These are phyloP conservation scores for Ganoderma resinaceum DNA, from an alignment of 1,284 basidiomycete species.

Conservation along the genomic window DNA sequence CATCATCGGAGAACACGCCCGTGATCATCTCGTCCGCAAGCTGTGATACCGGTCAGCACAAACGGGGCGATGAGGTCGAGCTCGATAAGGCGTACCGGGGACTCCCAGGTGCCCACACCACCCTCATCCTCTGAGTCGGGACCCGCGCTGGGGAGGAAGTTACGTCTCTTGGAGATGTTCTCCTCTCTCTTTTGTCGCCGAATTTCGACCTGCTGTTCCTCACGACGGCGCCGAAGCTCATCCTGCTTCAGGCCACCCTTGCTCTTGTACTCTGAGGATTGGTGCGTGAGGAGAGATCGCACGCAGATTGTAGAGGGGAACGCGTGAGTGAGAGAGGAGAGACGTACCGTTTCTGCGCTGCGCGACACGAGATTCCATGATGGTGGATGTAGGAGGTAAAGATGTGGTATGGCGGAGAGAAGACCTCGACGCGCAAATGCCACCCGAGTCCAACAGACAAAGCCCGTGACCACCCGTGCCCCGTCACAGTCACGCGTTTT, in stretches of 20 bases:
- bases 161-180: slow-evolving; percentile 95
- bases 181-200: slow-evolving; percentile 96
- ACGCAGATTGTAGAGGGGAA: slow-evolving; percentile 6
- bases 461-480: slow-evolving; percentile 38
- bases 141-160: slow-evolving; percentile 79
- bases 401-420: slow-evolving; percentile 30
- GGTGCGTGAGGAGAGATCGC: slow-evolving; percentile 40
- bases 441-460: slow-evolving; percentile 24
- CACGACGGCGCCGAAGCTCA: slow-evolving; percentile 90
- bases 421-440: slow-evolving; percentile 38
- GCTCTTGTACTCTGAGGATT: slow-evolving; percentile 67
- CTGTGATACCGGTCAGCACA: slow-evolving; percentile 48
- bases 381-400: slow-evolving; percentile 34
- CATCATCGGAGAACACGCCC: slow-evolving; percentile 92
- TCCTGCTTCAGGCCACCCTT: slow-evolving; percentile 87
- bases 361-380: slow-evolving; percentile 42
- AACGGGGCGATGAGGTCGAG: slow-evolving; percentile 23
- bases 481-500: slow-evolving; percentile 37
- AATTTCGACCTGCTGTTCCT: slow-evolving; percentile 98
- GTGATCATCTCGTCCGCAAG: slow-evolving; percentile 92
- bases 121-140: slow-evolving; percentile 90
- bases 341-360: slow-evolving; percentile 68
- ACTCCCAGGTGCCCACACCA: slow-evolving; percentile 74
- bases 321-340: slow-evolving; percentile 11
- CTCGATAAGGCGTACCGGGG: slow-evolving; percentile 61